phyloP scores from a whole-genome alignment of 805 yeast species.

The Saccharomycopsis fermentans region DNA sequence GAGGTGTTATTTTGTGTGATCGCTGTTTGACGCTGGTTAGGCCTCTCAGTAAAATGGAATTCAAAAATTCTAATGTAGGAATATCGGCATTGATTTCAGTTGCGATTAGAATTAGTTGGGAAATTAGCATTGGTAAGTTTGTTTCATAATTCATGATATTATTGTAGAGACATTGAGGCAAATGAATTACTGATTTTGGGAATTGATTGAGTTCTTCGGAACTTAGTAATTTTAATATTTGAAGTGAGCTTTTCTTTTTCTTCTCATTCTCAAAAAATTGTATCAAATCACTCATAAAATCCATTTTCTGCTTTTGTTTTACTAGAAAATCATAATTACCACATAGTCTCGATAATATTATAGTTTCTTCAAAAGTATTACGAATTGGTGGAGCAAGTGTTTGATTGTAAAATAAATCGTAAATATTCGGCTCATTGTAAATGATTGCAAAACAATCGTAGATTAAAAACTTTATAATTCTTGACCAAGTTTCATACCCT shows the following conservation, averaged over 20 bases:
- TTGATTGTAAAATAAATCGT: slow-evolving; percentile 2
- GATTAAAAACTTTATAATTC: slow-evolving; percentile 1
- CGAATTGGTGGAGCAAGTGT: slow-evolving; percentile 5
- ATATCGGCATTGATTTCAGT: not conserved
- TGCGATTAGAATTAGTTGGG: slow-evolving; percentile 5
- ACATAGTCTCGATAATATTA: not conserved
- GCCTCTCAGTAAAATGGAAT: not conserved
- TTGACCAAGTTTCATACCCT: not conserved
- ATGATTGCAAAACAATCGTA: slow-evolving; percentile 10
- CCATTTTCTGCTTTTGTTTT: not conserved
- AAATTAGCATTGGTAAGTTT: not conserved
- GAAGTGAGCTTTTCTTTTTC: not conserved
- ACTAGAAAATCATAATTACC: not conserved
- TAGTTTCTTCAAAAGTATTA: slow-evolving; percentile 6
- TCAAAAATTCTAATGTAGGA: slow-evolving; percentile 8
- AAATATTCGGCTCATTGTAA: slow-evolving; percentile 1
- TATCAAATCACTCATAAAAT: not conserved
- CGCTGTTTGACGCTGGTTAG: not conserved
- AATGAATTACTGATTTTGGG: not conserved
- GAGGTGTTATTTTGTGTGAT: not conserved
- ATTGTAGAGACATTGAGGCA: not conserved
- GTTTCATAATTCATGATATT: not conserved
- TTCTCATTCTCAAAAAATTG: not conserved
- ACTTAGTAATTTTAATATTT: not conserved
- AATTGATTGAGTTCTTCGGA: not conserved